Base-by-base conservation (phyloP, 495 filamentous ascomycete genomes). In the Baudoinia panamericana region DNA sequence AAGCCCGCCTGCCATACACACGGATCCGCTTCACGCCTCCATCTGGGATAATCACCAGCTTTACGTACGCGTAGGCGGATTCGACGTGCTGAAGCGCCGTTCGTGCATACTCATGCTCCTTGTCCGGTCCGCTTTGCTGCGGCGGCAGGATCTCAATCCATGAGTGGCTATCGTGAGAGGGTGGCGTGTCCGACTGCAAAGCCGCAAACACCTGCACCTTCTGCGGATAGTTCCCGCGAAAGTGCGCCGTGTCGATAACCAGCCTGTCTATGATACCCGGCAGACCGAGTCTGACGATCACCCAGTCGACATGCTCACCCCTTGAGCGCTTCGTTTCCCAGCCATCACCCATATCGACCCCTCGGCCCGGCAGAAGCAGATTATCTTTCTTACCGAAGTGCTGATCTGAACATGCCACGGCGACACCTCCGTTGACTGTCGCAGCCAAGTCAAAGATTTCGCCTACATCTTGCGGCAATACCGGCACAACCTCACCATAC, bases 261-360 rank as follows among this genome's bases (percentile, higher is more conserved):
- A 93, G 62, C 51, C 71, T 74, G 43, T 77, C 69, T 30, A 93
- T 71, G 27, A 68, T 67, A 0, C 82, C 85, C 12, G 71, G 66
- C 1, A 76, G 69, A 5, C 86, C 86, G 17, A 95, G 71, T 47
- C 71, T 70, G 37, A 92, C 68, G 45, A 93, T 76, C 8, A 78
- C 70, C 86, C 87, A 93, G 61, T 95, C 87, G 15, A 81, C 64
- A 60, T 95, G 87, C 50, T 74, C 73, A 17, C 68, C 74, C 18
- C 87, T 63, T 22, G 78, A 84, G 26, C 87, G 71, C 38, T 79
- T 76, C 9, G 86, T 95, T 62, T 95, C 86, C 86, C 87, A 95
- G 2, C 87, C 87, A 58, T 93, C 86, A 22, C 85, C 81, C 85
- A 93, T 93, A 60, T 95, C 78, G 55, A 78, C 74, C 5, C 87